Base-by-base conservation (phyloP, 139 green algal genomes). In the Haematococcus lacustris region DNA sequence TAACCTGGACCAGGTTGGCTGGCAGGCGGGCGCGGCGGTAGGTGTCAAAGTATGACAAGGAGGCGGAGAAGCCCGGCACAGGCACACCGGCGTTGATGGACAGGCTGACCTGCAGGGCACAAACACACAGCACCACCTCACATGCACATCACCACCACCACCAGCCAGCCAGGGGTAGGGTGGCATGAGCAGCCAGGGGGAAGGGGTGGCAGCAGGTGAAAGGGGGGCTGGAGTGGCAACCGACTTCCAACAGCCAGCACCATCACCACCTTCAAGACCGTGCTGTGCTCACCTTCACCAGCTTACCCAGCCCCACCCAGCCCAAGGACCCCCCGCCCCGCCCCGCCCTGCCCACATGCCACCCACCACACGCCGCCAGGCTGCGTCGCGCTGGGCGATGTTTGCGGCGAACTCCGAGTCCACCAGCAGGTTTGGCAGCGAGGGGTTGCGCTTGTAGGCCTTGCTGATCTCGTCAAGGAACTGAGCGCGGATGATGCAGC, bases 391-490 rank as follows among this genome's bases (percentile, higher is more conserved):
- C 61, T 88, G 76, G 2, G 85, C 78, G 66, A 98, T 76, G 5
- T 72, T 72, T 1, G 26, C 33, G 9, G 87, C 93, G 75, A 98
- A 98, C 25, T 89, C 80, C 25, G 83, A 78, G 83, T 98, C 93
- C 64, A 98, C 77, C 53, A 98, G 79, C 77, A 98, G 74, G 68
- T 87, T 93, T 43, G 90, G 74, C 61, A 98, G 86, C 34, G 84
- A 74, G 0, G 91, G 75, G 84, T 98, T 82, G 51, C 83, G 80
- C 76, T 86, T 73, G 83, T 97, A 98, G 23, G 89, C 94, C 74
- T 91, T 71, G 77, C 94, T 94, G 87, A 99, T 99, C 76, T 91
- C 85, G 77, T 98, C 92, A 59, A 99, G 80, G 88, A 99, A 98
- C 3, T 69, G 78, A 21, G 95, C 93, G 57, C 96, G 91, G 85